A percentile compares a stretch with the other conserved stretches of the same genome.
Conservation (phyloP, 371 early-diverging fungal genomes). For the Lichtheimia ramosa region DNA sequence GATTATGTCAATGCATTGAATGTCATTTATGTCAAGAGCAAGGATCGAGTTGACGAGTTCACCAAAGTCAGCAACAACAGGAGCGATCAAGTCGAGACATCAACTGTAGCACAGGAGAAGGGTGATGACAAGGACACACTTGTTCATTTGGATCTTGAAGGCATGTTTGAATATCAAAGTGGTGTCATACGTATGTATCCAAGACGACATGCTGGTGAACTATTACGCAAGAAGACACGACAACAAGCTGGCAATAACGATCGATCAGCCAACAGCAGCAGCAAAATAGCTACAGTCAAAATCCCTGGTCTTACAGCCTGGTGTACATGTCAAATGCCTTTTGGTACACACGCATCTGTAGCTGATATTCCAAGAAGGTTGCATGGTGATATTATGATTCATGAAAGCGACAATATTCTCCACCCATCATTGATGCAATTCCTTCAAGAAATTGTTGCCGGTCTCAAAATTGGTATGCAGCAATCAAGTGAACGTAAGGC, state of each 20-base stretch:
- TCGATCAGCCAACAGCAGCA: conserved; percentile 6
- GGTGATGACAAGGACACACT: conserved; percentile 5
- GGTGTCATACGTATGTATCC: conserved; percentile 60
- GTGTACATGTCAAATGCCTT: conserved; percentile 60
- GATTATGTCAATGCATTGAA: conserved; percentile 69
- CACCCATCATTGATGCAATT: conserved; percentile 78
- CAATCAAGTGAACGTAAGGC: conserved; percentile 48
- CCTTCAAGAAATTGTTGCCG: conserved; percentile 64
- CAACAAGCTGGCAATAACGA: not conserved
- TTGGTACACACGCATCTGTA: conserved; percentile 50
- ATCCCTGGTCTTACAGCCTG: conserved; percentile 71
- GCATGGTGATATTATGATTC: conserved; percentile 72
- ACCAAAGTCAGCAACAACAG: conserved; percentile 27
- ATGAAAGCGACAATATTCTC: conserved; percentile 75
- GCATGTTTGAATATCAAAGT: conserved; percentile 39
- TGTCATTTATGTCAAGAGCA: conserved; percentile 66
- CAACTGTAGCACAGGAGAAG: not conserved
- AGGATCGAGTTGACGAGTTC: conserved; percentile 53
- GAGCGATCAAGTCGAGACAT: not conserved
- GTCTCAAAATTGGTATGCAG: conserved; percentile 67
- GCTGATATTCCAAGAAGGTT: conserved; percentile 48
- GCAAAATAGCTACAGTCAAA: conserved; percentile 59
- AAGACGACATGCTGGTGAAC: conserved; percentile 36
- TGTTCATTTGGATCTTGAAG: conserved; percentile 36
- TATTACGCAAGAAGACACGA: conserved; percentile 14